Evolutionary conservation across 257 asterid genomes (phyloP).

Genomic region (Cruciata laevipes): DNA sequence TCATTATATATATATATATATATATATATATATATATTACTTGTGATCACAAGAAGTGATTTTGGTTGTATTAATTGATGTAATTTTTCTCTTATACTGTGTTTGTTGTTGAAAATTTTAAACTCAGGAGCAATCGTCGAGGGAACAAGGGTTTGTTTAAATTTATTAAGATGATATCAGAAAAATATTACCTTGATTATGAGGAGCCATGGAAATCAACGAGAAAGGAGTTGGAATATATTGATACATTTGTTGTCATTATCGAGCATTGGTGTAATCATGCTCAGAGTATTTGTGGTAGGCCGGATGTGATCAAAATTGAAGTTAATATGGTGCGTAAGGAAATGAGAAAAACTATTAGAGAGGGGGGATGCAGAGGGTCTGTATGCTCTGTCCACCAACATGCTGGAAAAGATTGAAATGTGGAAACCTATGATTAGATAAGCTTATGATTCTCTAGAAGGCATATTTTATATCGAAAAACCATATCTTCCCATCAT

Average conservation of each 20-base stretch:
- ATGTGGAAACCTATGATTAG: neutral
- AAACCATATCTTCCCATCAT: neutral
- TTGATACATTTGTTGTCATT: neutral
- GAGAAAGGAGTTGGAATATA: neutral
- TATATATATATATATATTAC: no score
- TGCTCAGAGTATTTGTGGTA: no score
- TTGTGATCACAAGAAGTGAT: no score
- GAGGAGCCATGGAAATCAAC: neutral
- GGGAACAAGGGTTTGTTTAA: no score
- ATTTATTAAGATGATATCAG: no score
- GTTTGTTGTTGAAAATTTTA: neutral
- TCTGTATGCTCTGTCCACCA: neutral
- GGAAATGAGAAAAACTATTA: neutral
- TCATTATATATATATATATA: no score
- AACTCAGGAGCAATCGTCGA: neutral
- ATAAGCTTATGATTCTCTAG: neutral
- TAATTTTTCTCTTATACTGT: no score
- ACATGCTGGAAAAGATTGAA: neutral
- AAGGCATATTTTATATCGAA: neutral
- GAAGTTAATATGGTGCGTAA: neutral
- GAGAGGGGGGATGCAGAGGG: neutral
- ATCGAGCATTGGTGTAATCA: no score
- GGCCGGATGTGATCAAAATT: no score
- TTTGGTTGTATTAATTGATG: no score
- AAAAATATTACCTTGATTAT: neutral